A percentile compares a stretch with the other conserved stretches of the same genome.
These are phyloP conservation scores for Ajuga chamaepitys DNA, from an alignment of 257 asterid genomes.

Conservation along the genomic window DNA sequence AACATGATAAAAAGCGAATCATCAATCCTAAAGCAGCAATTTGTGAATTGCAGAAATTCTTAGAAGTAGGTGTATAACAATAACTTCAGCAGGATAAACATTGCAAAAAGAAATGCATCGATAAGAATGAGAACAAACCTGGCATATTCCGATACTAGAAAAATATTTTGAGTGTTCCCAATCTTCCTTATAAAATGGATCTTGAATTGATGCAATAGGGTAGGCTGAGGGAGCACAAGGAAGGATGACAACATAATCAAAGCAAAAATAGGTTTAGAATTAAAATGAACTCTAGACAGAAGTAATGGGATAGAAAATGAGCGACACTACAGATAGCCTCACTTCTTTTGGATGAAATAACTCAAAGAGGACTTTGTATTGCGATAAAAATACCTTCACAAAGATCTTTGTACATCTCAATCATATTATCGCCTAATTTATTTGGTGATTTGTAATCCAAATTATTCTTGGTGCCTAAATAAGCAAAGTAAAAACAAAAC, in stretches of 20 bases:
- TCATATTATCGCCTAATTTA: conserved; percentile 90
- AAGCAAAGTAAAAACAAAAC: conserved; percentile 13
- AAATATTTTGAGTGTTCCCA: conserved; percentile 88
- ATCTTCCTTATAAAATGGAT: conserved; percentile 98
- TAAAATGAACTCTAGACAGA: background rate
- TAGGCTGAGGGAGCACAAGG: conserved; percentile 46
- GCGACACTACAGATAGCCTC: conserved; percentile 21
- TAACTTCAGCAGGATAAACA: too few relatives aligned
- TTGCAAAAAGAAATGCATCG: too few relatives aligned
- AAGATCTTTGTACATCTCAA: conserved; percentile 73
- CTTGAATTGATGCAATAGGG: conserved; percentile 91
- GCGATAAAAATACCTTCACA: conserved; percentile 56
- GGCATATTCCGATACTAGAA: conserved; percentile 70
- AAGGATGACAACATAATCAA: conserved; percentile 6
- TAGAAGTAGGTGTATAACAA: too few relatives aligned
- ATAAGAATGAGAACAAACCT: conserved; percentile 39
- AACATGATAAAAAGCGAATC: background rate
- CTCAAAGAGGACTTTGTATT: background rate
- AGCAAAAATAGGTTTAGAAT: conserved; percentile 3
- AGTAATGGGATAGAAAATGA: conserved; percentile 7
- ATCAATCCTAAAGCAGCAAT: too few relatives aligned
- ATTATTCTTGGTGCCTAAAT: conserved; percentile 88
- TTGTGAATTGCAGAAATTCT: too few relatives aligned
- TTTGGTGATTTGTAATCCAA: conserved; percentile 78
- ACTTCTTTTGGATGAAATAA: conserved; percentile 18